Evolutionary conservation across 345 rosid genomes (phyloP).

Genomic region (Eucalyptus grandis): DNA sequence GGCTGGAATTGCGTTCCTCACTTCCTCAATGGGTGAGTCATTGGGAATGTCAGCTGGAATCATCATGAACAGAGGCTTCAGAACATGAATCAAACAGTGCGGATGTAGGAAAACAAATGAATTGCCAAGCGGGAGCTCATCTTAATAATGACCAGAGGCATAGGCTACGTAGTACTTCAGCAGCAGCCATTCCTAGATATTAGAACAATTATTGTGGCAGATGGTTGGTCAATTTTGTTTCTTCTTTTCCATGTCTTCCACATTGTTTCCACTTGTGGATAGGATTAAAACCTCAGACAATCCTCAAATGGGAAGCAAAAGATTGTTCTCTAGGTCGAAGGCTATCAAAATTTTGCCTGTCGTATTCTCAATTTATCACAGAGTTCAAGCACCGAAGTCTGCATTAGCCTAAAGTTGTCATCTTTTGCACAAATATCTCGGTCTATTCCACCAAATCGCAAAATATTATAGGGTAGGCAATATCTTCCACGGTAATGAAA

Average conservation of each 20-base stretch:
- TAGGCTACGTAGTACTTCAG: background rate
- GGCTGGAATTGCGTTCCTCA: slow-evolving; percentile 22
- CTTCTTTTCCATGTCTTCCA: background rate
- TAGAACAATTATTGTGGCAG: background rate
- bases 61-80: background rate
- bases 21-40: slow-evolving; percentile 20
- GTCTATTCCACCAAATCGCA: background rate
- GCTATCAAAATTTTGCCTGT: background rate
- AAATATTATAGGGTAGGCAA: background rate
- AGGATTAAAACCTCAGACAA: background rate
- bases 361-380: background rate
- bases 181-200: background rate
- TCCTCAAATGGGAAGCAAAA: background rate
- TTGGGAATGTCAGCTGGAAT: background rate
- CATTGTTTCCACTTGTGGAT: background rate
- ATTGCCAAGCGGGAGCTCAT: background rate
- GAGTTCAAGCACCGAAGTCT: background rate
- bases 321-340: background rate
- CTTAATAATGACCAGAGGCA: background rate
- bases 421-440: background rate
- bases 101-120: background rate
- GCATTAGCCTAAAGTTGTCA: background rate
- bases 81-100: background rate
- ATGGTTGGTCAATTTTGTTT: background rate
- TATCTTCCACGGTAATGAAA: background rate